Percentiles rank a stretch among this genome's conserved stretches.
Evolutionary conservation across 495 filamentous ascomycete genomes (phyloP).

Genomic region (Halenospora varia): DNA sequence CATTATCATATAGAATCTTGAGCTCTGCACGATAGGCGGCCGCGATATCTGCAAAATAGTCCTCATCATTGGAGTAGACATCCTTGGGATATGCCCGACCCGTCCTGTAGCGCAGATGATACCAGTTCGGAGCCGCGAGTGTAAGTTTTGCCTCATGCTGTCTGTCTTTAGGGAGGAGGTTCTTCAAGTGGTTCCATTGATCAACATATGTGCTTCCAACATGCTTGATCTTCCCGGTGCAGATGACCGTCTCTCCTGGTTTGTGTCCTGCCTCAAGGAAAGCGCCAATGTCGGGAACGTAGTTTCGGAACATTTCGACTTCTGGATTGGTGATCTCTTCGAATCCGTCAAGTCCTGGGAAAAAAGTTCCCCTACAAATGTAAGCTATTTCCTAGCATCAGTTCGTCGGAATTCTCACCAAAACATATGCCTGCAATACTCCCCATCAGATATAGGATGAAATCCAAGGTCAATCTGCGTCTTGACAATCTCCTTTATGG

Average conservation of each 20-base stretch:
- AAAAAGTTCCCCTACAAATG: conserved; percentile 39
- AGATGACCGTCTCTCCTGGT: conserved; percentile 59
- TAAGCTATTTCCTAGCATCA: not conserved
- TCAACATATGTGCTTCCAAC: conserved; percentile 51
- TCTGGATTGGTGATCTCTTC: conserved; percentile 56
- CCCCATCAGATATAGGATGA: conserved; percentile 67
- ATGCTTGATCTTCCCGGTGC: conserved; percentile 68
- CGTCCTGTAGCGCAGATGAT: conserved; percentile 69
- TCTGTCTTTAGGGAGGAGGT: conserved; percentile 50
- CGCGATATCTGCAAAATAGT: conserved; percentile 72
- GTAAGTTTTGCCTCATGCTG: conserved; percentile 69
- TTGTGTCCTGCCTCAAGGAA: conserved; percentile 64
- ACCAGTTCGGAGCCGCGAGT: conserved; percentile 70
- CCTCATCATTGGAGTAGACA: conserved; percentile 61
- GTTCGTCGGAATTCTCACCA: too few species aligned
- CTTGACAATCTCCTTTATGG: conserved; percentile 62
- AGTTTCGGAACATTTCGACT: conserved; percentile 61
- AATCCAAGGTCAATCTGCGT: conserved; percentile 64
- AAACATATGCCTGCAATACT: conserved; percentile 57
- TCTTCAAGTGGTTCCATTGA: conserved; percentile 68
- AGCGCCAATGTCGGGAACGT: conserved; percentile 76
- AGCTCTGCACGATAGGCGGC: conserved; percentile 67
- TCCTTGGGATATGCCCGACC: conserved; percentile 63
- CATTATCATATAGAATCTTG: conserved; percentile 63
- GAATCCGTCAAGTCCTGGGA: conserved; percentile 72